Base-by-base conservation (phyloP, 306 rosid genomes). In the Pyrus pyrifolia region DNA sequence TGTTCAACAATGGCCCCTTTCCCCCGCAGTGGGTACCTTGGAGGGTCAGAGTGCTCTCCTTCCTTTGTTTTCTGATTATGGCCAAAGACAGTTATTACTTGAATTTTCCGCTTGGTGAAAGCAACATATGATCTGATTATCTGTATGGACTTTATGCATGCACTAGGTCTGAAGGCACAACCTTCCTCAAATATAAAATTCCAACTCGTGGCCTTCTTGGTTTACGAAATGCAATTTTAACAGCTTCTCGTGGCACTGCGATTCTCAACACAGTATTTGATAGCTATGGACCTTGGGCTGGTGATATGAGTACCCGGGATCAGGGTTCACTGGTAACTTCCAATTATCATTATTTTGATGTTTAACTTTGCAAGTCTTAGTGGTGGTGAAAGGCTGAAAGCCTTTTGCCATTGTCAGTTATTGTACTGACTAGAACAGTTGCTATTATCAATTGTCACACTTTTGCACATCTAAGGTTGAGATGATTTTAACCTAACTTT, bases 121-220 rank as follows among this genome's bases (percentile, higher is more conserved):
- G 30, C 64, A 57, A 52, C 44, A 44, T 22, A 42, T 71, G 59
- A 57, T 83, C 61, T 84, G 73, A 84, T 78, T 21, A 70, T 75
- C 62, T 33, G 38, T 33, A 33, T 78, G 51, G 53, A 71, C 70
- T 62, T 46, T 83, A 66, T 84, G 64, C 81, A 10, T 83, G 59
- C 46, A 38, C 78, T 85, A 95, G 98, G 84, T 84, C 86, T 63
- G 96, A 92, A 85, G 93, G 96, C 83, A 95, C 97, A 61, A 92
- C 91, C 38, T 76, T 86, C 12, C 86, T 95, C 78, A 95, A 88
- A 81, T 95, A 95, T 86, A 95, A 89, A 90, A 95, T 95, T 81
- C 99, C 99, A 67, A 95, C 99, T 8, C 97, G 97, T 81, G 99
- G 99, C 74, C 99, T 95, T 81, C 91, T 92, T 35, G 97, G 99